These are phyloP conservation scores for Microsporum audouinii DNA, from an alignment of 2,329 filamentous ascomycete species.

Conservation along the genomic window DNA sequence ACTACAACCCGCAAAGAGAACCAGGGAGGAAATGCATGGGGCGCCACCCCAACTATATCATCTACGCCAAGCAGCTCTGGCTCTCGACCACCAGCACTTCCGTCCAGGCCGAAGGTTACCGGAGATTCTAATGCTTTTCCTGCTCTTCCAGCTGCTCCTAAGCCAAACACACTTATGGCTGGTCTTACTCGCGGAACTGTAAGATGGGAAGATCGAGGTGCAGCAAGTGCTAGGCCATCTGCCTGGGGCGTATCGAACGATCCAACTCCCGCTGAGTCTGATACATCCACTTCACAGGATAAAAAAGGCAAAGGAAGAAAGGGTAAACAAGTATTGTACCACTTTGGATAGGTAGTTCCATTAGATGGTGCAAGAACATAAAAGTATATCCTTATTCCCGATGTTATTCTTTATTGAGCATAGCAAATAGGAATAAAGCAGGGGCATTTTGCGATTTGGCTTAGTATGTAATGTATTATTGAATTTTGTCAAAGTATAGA, in stretches of 20 bases:
- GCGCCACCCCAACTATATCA: slow-evolving; percentile 16
- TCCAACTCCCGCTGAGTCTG: slow-evolving; percentile 16
- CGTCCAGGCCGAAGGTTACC: slow-evolving; percentile 19
- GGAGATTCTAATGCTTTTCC: slow-evolving; percentile 58
- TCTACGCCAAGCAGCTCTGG: slow-evolving; percentile 19
- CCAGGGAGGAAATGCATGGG: slow-evolving; percentile 17
- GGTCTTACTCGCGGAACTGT: slow-evolving; percentile 38
- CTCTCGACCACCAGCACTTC: slow-evolving; percentile 20
- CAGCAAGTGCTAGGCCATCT: slow-evolving; percentile 19
- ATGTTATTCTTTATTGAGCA: not conserved
- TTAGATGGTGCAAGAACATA: not conserved
- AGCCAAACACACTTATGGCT: slow-evolving; percentile 46
- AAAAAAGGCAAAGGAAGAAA: slow-evolving; percentile 15
- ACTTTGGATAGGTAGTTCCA: slow-evolving; percentile 24
- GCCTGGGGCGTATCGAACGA: slow-evolving; percentile 27
- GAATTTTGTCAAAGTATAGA: too few relatives aligned
- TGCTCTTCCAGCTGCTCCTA: slow-evolving; percentile 67
- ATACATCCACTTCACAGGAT: slow-evolving; percentile 12
- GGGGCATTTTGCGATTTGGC: not conserved
- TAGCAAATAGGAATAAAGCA: not conserved
- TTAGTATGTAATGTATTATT: too few relatives aligned
- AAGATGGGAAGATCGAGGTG: slow-evolving; percentile 32
- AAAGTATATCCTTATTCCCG: not conserved
- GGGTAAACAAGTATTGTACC: slow-evolving; percentile 29
- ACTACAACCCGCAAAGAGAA: slow-evolving; percentile 16